A percentile compares a stretch with the other conserved stretches of the same genome.
phyloP scores from a whole-genome alignment of 345 rosid species.

The Populus tremula region DNA sequence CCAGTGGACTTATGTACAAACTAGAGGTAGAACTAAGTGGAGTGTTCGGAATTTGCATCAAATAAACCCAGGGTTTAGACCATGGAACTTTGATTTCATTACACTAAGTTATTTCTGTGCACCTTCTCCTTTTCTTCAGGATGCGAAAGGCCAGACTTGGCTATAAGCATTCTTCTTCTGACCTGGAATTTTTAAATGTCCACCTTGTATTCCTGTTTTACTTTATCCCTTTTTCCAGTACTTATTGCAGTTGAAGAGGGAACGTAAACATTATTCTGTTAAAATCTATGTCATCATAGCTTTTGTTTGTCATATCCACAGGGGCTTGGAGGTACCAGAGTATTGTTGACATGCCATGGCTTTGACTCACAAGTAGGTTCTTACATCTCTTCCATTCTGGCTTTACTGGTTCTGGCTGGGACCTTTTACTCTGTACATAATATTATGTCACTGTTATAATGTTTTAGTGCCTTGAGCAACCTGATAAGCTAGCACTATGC shows the following conservation, averaged over 20 bases:
- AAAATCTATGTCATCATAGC: neutral
- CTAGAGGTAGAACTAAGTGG: neutral
- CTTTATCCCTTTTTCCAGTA: neutral
- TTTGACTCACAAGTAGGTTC: slow-evolving; percentile 61
- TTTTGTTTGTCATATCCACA: slow-evolving; percentile 22
- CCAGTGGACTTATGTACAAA: no score
- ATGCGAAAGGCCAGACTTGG: slow-evolving; percentile 1
- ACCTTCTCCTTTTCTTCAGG: slow-evolving; percentile 5
- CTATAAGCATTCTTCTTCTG: neutral
- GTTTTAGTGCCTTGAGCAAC: slow-evolving; percentile 64
- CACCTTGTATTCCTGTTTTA: neutral
- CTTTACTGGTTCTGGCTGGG: slow-evolving; percentile 1
- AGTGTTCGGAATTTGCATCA: neutral
- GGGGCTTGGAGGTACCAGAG: slow-evolving; percentile 71
- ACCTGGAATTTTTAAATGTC: no score
- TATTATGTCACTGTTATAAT: slow-evolving; percentile 7
- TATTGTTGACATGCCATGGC: slow-evolving; percentile 66
- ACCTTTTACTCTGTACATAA: slow-evolving; percentile 8
- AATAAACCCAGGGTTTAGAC: neutral
- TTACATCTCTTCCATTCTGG: slow-evolving; percentile 10
- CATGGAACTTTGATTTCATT: neutral
- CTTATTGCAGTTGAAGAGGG: neutral
- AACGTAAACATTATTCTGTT: slow-evolving; percentile 3
- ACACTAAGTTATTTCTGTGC: neutral
- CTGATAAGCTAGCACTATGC: slow-evolving; percentile 71